Base-by-base conservation (phyloP, 2,329 filamentous ascomycete genomes). In the Elsinoe ampelina region DNA sequence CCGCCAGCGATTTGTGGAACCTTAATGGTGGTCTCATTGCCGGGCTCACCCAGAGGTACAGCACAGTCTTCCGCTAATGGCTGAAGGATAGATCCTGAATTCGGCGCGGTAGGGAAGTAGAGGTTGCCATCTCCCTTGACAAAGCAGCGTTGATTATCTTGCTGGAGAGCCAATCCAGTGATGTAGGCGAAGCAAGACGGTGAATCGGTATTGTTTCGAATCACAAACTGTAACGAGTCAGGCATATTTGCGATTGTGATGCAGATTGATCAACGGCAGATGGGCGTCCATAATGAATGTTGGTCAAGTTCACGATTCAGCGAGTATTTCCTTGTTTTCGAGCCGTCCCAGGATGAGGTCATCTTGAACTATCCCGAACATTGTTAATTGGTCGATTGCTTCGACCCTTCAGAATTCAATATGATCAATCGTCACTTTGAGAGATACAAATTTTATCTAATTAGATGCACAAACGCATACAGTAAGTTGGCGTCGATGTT, bases 1-100 rank as follows among this genome's bases (percentile, higher is more conserved):
- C 68, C 69, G 32, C 68, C 69, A n/a, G 68, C 69, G 38, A 71
- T 67, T 47, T 70, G 65, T 30, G 69, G 69, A 11, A 70, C 66
- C n/a, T 64, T 68, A 38, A 71, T 64, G 0, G 60, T 65, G 17
- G 61, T 61, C 2, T 65, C 66, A 57, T 66, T 67, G 43, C 68
- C 68, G 2, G 68, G 67, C 6, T 60, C 36, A 1, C 68, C 68
- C 5, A 71, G 62, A 2, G 67, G 63, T 7, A 71, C 71, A 1
- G 69, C 68, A 57, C 68, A 70, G 60, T 71, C 65, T 63, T 71
- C 65, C 22, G 63, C 58, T 3, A 71, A 59, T 5, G 63, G 64
- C 1, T 65, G 63, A 20, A 67, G 65, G 26, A 71, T 68, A 8
- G 63, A 57, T 10, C 32, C 20, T 20, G 20, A 30, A 3, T 64